Evolutionary conservation across 1,284 basidiomycete genomes (phyloP), one percentile per base, ranked within the genome.

Genomic region (Chalciporus sp.): DNA sequence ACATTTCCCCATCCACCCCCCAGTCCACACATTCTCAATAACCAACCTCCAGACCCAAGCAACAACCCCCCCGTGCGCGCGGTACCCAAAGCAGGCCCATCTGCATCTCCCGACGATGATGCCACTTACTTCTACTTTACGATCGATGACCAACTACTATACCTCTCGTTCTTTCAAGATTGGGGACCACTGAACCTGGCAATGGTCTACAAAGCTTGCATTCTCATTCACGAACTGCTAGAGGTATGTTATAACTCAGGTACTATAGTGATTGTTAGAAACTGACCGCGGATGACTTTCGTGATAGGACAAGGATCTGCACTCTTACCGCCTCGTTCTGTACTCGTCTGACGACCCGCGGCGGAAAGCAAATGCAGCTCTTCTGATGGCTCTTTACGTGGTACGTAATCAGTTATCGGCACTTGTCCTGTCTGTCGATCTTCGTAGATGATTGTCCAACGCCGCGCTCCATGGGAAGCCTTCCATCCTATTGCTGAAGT

Each of bases 181-280:
- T 94, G 92, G 86, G 96, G 96, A 10, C 96, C 97, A 16, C 77
- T 96, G 57, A 97, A 97, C 71, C 81, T 95, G 39, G 88, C 91
- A 4, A 92, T 92, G 84, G 89, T 95, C 11, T 95, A 94, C 75
- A 91, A 94, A 65, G 94, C 96, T 41, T 98, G 95, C 76, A 88
- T 97, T 44, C 82, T 92, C 61, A 88, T 98, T 47, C 93, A 96
- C 68, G 90, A 94, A 67, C 81, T 95, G 52, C 80, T 95, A 31
- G 86, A 90, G 76, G 95, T 94, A 55, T 42, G 65, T 58, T 27
- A 45, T 10, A 9, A 48, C 29, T 47, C 10, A 20, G 0, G 8
- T 19, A 19, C 37, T 42, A 37, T 37, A 20, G 9, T 33, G n/a
- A 4, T 29, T 40, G 27, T 16, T 42, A 33, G 7, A 3, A 8